These are phyloP conservation scores for Fusarium virguliforme DNA, from an alignment of 2,329 filamentous ascomycete species.

Conservation along the genomic window DNA sequence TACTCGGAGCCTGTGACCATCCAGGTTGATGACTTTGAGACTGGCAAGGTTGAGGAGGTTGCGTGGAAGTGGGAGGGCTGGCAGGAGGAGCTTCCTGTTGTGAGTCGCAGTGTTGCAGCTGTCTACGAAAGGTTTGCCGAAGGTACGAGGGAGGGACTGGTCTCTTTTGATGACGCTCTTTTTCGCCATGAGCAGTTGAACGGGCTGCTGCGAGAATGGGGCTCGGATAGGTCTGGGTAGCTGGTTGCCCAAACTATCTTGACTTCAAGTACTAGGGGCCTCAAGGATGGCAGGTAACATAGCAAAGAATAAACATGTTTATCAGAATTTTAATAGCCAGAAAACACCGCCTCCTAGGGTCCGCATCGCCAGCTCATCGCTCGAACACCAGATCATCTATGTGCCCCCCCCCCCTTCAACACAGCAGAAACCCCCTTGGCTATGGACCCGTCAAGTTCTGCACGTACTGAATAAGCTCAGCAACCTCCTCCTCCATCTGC, in stretches of 20 bases:
- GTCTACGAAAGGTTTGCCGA: conserved; percentile 71
- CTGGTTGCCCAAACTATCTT: background rate
- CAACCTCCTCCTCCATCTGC: background rate
- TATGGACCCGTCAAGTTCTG: background rate
- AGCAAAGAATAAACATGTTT: no score
- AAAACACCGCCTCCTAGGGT: no score
- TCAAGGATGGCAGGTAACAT: no score
- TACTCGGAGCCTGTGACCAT: conserved; percentile 62
- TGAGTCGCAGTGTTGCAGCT: conserved; percentile 66
- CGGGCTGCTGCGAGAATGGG: conserved; percentile 46
- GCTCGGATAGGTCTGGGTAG: conserved; percentile 22
- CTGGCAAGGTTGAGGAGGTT: conserved; percentile 61
- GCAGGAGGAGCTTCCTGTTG: conserved; percentile 62
- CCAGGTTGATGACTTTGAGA: conserved; percentile 67
- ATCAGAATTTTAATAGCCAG: no score
- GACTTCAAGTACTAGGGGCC: no score
- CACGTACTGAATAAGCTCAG: background rate
- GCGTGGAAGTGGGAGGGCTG: conserved; percentile 64
- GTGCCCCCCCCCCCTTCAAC: no score
- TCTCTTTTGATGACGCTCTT: conserved; percentile 61
- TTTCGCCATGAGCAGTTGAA: conserved; percentile 65
- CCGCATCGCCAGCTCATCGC: no score
- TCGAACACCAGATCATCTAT: no score
- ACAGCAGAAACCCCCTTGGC: no score
- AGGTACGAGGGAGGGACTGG: conserved; percentile 46